Conservation (phyloP, 306 rosid genomes). For the Fagus crenata region DNA sequence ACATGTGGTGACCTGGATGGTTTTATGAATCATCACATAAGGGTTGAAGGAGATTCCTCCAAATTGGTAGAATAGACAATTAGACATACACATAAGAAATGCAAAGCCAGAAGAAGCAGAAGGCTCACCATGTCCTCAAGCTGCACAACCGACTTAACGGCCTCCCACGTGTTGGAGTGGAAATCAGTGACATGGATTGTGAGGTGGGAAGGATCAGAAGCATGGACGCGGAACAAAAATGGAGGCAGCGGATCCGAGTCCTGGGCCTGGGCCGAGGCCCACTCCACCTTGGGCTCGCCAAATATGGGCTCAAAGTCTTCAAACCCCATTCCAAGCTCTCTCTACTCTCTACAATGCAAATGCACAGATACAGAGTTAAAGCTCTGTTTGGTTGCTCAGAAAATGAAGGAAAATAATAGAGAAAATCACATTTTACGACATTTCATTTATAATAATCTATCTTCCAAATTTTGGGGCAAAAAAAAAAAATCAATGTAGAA, state of each 20-base stretch:
- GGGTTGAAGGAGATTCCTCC: too few relatives aligned
- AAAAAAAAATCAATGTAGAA: neutral
- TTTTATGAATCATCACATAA: too few relatives aligned
- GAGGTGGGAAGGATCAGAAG: constrained; percentile 55
- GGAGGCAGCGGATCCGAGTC: constrained; percentile 31
- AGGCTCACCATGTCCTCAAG: constrained; percentile 78
- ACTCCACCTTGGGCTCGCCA: constrained; percentile 57
- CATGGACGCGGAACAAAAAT: constrained; percentile 57
- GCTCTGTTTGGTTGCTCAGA: neutral
- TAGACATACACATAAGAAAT: neutral
- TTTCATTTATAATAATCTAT: neutral
- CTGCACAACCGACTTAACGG: constrained; percentile 52
- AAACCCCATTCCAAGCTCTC: constrained; percentile 47
- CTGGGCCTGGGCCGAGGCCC: constrained; percentile 20
- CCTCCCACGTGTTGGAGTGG: constrained; percentile 66
- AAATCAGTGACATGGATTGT: constrained; percentile 64
- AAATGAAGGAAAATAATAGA: neutral
- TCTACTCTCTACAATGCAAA: neutral
- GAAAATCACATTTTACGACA: neutral
- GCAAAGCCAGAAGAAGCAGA: neutral
- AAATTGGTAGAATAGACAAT: too few relatives aligned
- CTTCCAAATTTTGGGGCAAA: neutral
- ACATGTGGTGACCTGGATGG: too few relatives aligned
- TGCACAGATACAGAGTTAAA: neutral
- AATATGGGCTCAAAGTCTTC: constrained; percentile 62